phyloP scores from a whole-genome alignment of 2,329 filamentous ascomycete species.

The Coniochaeta sp. region DNA sequence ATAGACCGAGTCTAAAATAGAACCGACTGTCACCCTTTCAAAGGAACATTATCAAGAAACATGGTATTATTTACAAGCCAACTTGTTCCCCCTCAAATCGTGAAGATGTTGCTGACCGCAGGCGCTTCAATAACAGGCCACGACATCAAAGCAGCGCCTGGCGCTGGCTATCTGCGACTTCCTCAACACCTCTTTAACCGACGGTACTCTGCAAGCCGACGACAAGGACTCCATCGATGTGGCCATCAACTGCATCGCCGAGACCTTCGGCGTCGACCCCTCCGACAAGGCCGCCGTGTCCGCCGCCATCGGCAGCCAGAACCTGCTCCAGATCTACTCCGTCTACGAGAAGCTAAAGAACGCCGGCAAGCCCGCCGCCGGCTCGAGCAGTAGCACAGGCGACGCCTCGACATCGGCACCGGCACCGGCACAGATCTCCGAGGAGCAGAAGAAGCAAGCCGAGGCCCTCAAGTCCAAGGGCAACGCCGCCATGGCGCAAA shows the following conservation, averaged over 20 bases:
- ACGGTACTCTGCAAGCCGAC: slow-evolving; percentile 81
- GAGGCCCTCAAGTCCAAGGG: slow-evolving; percentile 84
- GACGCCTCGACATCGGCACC: slow-evolving; percentile 29
- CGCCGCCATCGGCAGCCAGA: slow-evolving; percentile 77
- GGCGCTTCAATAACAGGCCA: slow-evolving; percentile 22
- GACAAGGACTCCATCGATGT: slow-evolving; percentile 93
- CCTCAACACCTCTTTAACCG: slow-evolving; percentile 72
- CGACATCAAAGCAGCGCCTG: slow-evolving; percentile 68
- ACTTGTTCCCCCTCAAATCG: neutral
- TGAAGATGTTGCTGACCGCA: neutral
- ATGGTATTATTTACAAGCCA: neutral
- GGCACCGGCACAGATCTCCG: slow-evolving; percentile 27
- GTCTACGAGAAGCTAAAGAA: slow-evolving; percentile 93
- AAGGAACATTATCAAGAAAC: neutral
- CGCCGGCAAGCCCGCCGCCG: slow-evolving; percentile 26
- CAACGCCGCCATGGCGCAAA: slow-evolving; percentile 90
- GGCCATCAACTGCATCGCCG: slow-evolving; percentile 86
- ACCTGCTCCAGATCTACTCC: slow-evolving; percentile 82
- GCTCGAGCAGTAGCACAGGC: neutral
- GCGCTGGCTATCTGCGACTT: slow-evolving; percentile 97
- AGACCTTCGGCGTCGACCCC: slow-evolving; percentile 93
- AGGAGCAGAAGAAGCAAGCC: slow-evolving; percentile 68
- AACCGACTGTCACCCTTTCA: neutral
- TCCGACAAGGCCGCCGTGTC: slow-evolving; percentile 63
- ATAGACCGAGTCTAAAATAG: too few relatives aligned